Evolutionary conservation across 2,329 filamentous ascomycete species (phyloP).

Genomic region (Lachnellula cervina): DNA sequence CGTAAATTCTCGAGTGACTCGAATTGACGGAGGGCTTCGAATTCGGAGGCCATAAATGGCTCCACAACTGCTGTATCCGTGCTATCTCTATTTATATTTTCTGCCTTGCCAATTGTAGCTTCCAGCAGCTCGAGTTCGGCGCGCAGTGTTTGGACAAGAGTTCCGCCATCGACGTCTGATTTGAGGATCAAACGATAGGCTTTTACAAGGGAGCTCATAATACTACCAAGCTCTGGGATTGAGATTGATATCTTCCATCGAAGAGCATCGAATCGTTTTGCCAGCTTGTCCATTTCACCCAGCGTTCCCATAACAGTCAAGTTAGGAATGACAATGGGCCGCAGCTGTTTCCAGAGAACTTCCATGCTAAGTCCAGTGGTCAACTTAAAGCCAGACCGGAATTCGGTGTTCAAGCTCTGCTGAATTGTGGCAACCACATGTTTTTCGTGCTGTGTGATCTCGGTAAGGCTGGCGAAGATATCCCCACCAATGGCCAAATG

Average conservation of each 20-base stretch:
- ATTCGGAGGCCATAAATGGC: slow-evolving; percentile 51
- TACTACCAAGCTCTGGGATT: slow-evolving; percentile 47
- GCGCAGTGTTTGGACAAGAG: slow-evolving; percentile 44
- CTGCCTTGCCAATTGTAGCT: slow-evolving; percentile 38
- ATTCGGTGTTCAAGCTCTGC: slow-evolving; percentile 47
- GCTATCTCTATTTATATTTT: slow-evolving; percentile 26
- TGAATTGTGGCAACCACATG: slow-evolving; percentile 18
- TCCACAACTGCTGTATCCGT: slow-evolving; percentile 18
- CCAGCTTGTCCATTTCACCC: slow-evolving; percentile 50
- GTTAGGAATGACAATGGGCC: slow-evolving; percentile 54
- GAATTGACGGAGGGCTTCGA: slow-evolving; percentile 52
- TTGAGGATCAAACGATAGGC: slow-evolving; percentile 53
- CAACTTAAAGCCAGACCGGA: slow-evolving; percentile 66
- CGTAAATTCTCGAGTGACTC: slow-evolving; percentile 19
- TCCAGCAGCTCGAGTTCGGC: slow-evolving; percentile 50
- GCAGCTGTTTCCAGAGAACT: slow-evolving; percentile 66
- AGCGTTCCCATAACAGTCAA: slow-evolving; percentile 42
- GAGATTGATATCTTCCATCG: slow-evolving; percentile 53
- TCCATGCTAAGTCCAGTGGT: slow-evolving; percentile 78
- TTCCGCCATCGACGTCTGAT: slow-evolving; percentile 28
- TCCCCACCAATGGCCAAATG: slow-evolving; percentile 44
- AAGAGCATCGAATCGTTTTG: slow-evolving; percentile 54
- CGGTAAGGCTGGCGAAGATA: slow-evolving; percentile 10
- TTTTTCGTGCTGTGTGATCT: background rate
- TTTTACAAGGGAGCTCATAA: slow-evolving; percentile 50